These are phyloP conservation scores for Thalassiosira ordinaria DNA, from an alignment of 352 stramenopile genomes.

Conservation along the genomic window DNA sequence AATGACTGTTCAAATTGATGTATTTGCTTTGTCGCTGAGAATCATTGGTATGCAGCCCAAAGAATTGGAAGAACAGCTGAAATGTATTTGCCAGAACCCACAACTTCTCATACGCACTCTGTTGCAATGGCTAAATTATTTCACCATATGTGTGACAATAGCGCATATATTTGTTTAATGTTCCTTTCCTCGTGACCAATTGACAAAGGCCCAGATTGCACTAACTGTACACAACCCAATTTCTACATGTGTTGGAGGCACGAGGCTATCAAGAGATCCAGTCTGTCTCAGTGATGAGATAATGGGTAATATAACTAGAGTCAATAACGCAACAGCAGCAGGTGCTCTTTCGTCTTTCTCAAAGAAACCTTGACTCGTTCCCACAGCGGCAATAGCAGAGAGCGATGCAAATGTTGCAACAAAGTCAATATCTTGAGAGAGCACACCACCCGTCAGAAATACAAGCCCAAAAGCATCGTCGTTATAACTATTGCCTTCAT, in stretches of 20 bases:
- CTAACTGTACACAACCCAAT: slow-evolving; percentile 25
- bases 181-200: slow-evolving; percentile 27
- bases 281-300: slow-evolving; percentile 26
- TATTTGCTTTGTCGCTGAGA: too few species aligned
- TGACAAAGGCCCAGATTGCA: slow-evolving; percentile 33
- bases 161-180: too few species aligned
- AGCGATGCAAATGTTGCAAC: slow-evolving; percentile 43
- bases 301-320: slow-evolving; percentile 27
- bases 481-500: slow-evolving; percentile 52
- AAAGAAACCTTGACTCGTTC: slow-evolving; percentile 25
- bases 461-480: slow-evolving; percentile 72
- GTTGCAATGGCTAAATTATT: too few species aligned
- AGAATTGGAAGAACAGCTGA: background rate
- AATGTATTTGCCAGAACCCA: too few species aligned
- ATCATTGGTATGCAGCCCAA: background rate
- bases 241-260: slow-evolving; percentile 30
- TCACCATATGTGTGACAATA: too few species aligned
- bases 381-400: slow-evolving; percentile 39
- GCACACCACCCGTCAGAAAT: slow-evolving; percentile 43
- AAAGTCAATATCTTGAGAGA: slow-evolving; percentile 52
- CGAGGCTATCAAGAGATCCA: slow-evolving; percentile 25
- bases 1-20: too few species aligned
- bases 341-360: slow-evolving; percentile 33
- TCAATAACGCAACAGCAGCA: slow-evolving; percentile 26
- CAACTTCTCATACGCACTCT: too few species aligned